Evolutionary conservation across 2,329 filamentous ascomycete genomes (phyloP).

Genomic region (Calcarisporium arbuscula): DNA sequence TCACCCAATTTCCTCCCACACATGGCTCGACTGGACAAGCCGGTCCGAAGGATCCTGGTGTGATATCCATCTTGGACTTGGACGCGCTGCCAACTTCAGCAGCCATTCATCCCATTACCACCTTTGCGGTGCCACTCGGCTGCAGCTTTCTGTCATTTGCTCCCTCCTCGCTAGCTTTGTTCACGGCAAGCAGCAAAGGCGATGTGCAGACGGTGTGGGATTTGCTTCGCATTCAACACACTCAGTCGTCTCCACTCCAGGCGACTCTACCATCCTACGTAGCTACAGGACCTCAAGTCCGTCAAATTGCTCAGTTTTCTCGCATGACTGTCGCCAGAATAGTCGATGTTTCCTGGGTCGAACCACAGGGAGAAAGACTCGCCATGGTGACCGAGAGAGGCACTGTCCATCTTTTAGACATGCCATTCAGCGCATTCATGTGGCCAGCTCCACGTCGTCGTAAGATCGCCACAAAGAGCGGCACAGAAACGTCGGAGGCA

Average conservation of each 20-base stretch:
- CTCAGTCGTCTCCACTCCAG: conserved; percentile 55
- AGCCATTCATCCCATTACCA: conserved; percentile 58
- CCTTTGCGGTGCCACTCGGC: conserved; percentile 64
- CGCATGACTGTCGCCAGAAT: conserved; percentile 89
- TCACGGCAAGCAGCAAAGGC: conserved; percentile 78
- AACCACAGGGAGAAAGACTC: conserved; percentile 71
- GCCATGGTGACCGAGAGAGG: conserved; percentile 90
- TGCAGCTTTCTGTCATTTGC: conserved; percentile 79
- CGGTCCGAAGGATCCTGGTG: conserved; percentile 58
- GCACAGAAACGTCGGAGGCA: conserved; percentile 42
- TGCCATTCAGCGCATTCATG: conserved; percentile 74
- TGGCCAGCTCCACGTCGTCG: conserved; percentile 72
- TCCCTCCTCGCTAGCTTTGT: conserved; percentile 64
- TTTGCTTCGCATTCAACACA: conserved; percentile 59
- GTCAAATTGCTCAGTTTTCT: conserved; percentile 82
- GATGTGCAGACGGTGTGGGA: conserved; percentile 81
- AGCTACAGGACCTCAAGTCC: conserved; percentile 53
- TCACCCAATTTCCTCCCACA: conserved; percentile 63
- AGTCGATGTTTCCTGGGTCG: conserved; percentile 83
- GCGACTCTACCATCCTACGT: conserved; percentile 36
- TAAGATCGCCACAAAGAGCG: conserved; percentile 35
- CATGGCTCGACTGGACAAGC: conserved; percentile 57
- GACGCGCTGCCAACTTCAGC: conserved; percentile 48
- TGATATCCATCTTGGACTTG: conserved; percentile 70
- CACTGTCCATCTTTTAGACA: conserved; percentile 88